Evolutionary conservation across 2,329 filamentous ascomycete species (phyloP).

Genomic region (Ophiocordyceps robertsii): DNA sequence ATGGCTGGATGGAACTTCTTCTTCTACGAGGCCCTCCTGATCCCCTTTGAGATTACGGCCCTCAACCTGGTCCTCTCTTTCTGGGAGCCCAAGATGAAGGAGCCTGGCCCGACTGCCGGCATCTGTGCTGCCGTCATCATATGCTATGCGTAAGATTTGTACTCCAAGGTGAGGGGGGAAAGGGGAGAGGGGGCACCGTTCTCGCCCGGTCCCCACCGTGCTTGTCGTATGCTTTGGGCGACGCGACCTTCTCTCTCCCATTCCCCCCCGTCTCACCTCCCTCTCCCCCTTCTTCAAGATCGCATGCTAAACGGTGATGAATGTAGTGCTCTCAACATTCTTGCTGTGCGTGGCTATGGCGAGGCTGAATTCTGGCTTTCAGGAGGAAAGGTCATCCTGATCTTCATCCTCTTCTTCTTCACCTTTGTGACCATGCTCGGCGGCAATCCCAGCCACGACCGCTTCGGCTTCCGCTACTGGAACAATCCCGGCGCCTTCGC

Average conservation of each 20-base stretch:
- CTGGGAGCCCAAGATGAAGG: slow-evolving; percentile 29
- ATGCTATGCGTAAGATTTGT: slow-evolving; percentile 37
- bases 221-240: background rate
- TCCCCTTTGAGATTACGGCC: slow-evolving; percentile 29
- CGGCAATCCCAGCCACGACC: slow-evolving; percentile 56
- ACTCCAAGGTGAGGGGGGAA: slow-evolving; percentile 1
- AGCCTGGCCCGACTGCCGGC: slow-evolving; percentile 53
- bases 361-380: slow-evolving; percentile 61
- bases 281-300: slow-evolving; percentile 2
- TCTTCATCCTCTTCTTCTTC: slow-evolving; percentile 54
- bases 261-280: background rate
- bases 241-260: background rate
- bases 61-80: slow-evolving; percentile 28
- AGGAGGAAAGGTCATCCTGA: slow-evolving; percentile 50
- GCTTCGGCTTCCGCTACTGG: slow-evolving; percentile 61
- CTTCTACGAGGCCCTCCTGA: slow-evolving; percentile 28
- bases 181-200: background rate
- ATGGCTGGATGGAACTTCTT: slow-evolving; percentile 31
- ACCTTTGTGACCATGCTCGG: slow-evolving; percentile 74
- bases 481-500: slow-evolving; percentile 27
- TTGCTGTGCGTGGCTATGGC: slow-evolving; percentile 53
- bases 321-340: slow-evolving; percentile 42
- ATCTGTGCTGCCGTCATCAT: slow-evolving; percentile 43
- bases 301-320: slow-evolving; percentile 14
- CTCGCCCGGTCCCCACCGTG: background rate